phyloP scores from a whole-genome alignment of 78 protist genomes.

The Guillardia theta region DNA sequence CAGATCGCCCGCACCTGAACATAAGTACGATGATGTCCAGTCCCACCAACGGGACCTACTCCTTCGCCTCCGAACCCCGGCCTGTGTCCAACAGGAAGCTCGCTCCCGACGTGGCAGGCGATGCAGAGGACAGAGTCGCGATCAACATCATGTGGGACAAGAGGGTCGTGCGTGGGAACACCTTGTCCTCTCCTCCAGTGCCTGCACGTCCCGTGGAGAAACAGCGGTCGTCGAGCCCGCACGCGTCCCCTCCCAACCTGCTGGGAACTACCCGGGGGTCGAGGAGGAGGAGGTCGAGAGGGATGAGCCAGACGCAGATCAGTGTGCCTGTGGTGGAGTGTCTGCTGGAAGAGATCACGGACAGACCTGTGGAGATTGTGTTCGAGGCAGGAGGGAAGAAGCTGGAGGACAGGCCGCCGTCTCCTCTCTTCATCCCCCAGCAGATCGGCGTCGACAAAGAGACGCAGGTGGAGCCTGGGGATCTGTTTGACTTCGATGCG shows the following conservation, averaged over 20 bases:
- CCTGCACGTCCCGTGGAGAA: no score
- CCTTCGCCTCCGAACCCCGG: not conserved
- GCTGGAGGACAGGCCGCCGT: not conserved
- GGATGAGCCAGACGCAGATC: not conserved
- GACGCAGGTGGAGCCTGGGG: not conserved
- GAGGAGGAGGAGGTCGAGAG: not conserved
- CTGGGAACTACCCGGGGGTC: no score
- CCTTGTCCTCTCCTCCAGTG: not conserved
- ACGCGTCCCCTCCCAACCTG: no score
- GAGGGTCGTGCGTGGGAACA: not conserved
- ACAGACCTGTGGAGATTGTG: not conserved
- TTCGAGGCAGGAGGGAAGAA: not conserved
- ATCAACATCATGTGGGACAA: not conserved
- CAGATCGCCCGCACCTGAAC: no score
- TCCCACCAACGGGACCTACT: not conserved
- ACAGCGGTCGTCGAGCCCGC: no score
- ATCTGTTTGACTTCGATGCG: constrained; percentile 75
- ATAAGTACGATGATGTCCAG: no score
- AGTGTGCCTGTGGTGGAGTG: not conserved
- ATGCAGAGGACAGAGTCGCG: not conserved
- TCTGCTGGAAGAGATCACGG: not conserved
- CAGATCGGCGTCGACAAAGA: not conserved
- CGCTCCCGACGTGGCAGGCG: not conserved
- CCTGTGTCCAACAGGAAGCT: not conserved
- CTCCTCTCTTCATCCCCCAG: not conserved